Evolutionary conservation across 306 rosid genomes (phyloP), one percentile per base, ranked within the genome.

Genomic region (Acacia crassicarpa): DNA sequence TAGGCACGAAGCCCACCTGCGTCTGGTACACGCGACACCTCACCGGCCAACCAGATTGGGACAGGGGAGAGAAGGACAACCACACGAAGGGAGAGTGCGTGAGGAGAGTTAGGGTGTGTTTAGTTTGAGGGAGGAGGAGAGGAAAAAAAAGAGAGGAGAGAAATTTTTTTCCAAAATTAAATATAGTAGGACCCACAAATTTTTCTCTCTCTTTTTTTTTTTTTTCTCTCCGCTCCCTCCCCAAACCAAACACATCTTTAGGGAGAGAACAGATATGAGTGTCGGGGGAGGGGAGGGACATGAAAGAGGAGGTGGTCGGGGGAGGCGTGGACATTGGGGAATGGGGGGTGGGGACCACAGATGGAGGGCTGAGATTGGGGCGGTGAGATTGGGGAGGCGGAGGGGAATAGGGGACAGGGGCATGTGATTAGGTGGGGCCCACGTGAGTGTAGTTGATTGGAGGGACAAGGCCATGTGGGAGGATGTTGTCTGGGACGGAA

Each of bases 401-500:
- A 25, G 20, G 35, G 23, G 25, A 68, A 30, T 38, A 14, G 20
- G 83, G 30, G 11, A 83, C 85, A 84, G 35, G 16, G 33, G 70
- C 93, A 91, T 85, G 98, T 91, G 94, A 84, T 0, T 38, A 9
- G 23, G 66, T 54, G 74, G 83, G 91, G 12, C 91, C 91, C 91
- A 82, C 82, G 72, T 72, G 80, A 84, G 32, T 85, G 81, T 46
- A n/a, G 72, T 62, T 85, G 73, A 86, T 81, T 88, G 86, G 89
- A 20, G 30, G 63, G 73, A 73, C 86, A 77, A 14, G 48, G 59
- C 68, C 92, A 92, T 87, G 89, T 90, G 92, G 80, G 59, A 74
- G 35, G 78, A 13, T 58, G 78, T 45, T 40, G 67, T 83, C 74
- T 45, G 4, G 13, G 4, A 53, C 12, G 16, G 16, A 67, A 65